A percentile compares a stretch with the other conserved stretches of the same genome.
These are phyloP conservation scores for Xylaria multiplex DNA, from an alignment of 2,329 filamentous ascomycete species.

Conservation along the genomic window DNA sequence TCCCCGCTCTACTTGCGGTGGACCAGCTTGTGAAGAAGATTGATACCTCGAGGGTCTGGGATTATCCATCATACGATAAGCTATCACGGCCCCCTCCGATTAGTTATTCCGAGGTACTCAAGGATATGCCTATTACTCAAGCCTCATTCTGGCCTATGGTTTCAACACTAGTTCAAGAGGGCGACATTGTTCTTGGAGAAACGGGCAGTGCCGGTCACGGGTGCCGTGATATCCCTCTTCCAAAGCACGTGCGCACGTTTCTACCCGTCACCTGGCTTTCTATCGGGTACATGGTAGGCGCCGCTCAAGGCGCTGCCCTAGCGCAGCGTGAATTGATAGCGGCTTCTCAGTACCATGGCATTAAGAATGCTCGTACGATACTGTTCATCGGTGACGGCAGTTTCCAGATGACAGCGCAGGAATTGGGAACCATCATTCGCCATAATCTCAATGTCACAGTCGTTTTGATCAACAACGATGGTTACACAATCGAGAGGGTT, in stretches of 20 bases:
- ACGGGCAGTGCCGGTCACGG: slow-evolving; percentile 68
- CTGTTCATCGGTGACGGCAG: slow-evolving; percentile 72
- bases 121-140: slow-evolving; percentile 56
- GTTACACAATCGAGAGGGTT: slow-evolving; percentile 67
- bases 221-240: slow-evolving; percentile 60
- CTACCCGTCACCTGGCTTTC: slow-evolving; percentile 66
- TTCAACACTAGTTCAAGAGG: slow-evolving; percentile 58
- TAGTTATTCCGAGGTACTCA: slow-evolving; percentile 32
- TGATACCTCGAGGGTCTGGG: slow-evolving; percentile 40
- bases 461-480: slow-evolving; percentile 68
- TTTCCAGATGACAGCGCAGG: slow-evolving; percentile 73
- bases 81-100: slow-evolving; percentile 44
- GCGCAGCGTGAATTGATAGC: slow-evolving; percentile 60
- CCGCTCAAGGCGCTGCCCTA: slow-evolving; percentile 64
- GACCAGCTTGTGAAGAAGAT: slow-evolving; percentile 40
- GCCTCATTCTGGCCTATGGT: slow-evolving; percentile 60
- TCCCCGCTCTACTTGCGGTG: slow-evolving; percentile 40
- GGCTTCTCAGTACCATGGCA: slow-evolving; percentile 45
- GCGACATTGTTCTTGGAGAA: slow-evolving; percentile 67
- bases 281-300: slow-evolving; percentile 69
- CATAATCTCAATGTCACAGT: slow-evolving; percentile 60
- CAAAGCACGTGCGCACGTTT: slow-evolving; percentile 59
- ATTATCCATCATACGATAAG: slow-evolving; percentile 44
- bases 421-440: slow-evolving; percentile 70
- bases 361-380: slow-evolving; percentile 58